phyloP scores from a whole-genome alignment of 2,329 filamentous ascomycete genomes.

The Venturia asperata region DNA sequence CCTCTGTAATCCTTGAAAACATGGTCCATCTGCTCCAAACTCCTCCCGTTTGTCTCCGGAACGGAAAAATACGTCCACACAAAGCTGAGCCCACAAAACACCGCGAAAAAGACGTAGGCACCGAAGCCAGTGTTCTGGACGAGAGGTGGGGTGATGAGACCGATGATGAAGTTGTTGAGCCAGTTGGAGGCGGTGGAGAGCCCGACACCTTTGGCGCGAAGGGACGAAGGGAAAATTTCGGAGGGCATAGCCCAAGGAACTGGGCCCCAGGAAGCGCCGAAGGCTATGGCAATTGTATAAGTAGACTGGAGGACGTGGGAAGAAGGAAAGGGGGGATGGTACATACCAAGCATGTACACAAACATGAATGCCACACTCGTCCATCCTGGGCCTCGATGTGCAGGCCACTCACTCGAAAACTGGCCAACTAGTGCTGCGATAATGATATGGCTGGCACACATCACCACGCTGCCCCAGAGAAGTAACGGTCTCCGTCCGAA shows the following conservation, averaged over 20 bases:
- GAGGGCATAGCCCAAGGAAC: slow-evolving; percentile 44
- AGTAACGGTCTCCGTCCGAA: slow-evolving; percentile 37
- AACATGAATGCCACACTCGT: slow-evolving; percentile 52
- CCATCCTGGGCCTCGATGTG: slow-evolving; percentile 48
- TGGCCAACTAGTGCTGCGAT: slow-evolving; percentile 50
- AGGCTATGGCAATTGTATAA: slow-evolving; percentile 32
- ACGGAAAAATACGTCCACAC: slow-evolving; percentile 32
- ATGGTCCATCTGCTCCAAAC: slow-evolving; percentile 33
- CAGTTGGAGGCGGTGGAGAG: slow-evolving; percentile 58
- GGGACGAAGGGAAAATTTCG: slow-evolving; percentile 57
- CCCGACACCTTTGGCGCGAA: slow-evolving; percentile 59
- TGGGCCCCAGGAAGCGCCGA: slow-evolving; percentile 53
- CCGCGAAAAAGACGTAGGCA: slow-evolving; percentile 33
- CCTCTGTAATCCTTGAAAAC: slow-evolving; percentile 29
- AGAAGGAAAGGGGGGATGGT: background rate
- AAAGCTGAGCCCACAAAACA: slow-evolving; percentile 31
- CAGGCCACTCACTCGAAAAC: slow-evolving; percentile 45
- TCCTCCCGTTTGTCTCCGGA: slow-evolving; percentile 32
- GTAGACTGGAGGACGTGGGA: background rate
- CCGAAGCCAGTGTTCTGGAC: slow-evolving; percentile 50
- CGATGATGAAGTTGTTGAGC: slow-evolving; percentile 58
- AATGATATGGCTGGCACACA: slow-evolving; percentile 43
- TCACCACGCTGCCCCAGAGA: slow-evolving; percentile 39
- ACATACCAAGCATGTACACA: slow-evolving; percentile 48
- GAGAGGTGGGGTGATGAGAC: slow-evolving; percentile 58